Evolutionary conservation across 2,329 filamentous ascomycete genomes (phyloP), one percentile per base, ranked within the genome.

Genomic region (Blastomyces silverae): DNA sequence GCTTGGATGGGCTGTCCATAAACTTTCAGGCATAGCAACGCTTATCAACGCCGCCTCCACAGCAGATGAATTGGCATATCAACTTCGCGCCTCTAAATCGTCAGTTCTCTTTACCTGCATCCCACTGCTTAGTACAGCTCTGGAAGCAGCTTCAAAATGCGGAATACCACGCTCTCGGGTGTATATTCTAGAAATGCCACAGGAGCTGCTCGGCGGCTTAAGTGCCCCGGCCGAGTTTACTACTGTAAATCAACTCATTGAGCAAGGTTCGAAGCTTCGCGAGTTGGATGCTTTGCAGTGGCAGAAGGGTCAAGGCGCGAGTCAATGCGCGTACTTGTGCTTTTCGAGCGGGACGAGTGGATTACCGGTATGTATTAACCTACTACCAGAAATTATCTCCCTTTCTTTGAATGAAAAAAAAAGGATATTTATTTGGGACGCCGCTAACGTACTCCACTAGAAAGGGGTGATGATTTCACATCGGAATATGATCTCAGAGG

Each of bases 381-480:
- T 61, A n/a, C 55, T 56, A 17, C 17, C 31, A n/a, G 17, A n/a
- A 28, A 31, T 46, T 59, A 17, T 15, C n/a, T 34, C 11, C 25
- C n/a, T 61, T 46, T 37, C 20, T 25, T 15, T n/a, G n/a, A n/a
- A n/a, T n/a, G n/a, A 31, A 28, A 2, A 22, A 15, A 22, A 58
- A 4, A 2, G 11, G 37, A 42, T 42, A 13, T n/a, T 42, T 8
- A 17, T 39, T 48, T 52, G 3, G 65, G 65, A 25, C 59, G 37
- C 25, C 25, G 8, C 28, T 28, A 39, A 53, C 31, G 15, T 6
- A 11, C 48, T 46, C 25, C 7, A 39, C 1, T 63, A 87, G 83
- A 89, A 89, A 85, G 88, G 87, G 48, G 88, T 90, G 66, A 89
- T 89, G 85, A 87, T 91, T 63, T 89, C 87, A 3, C 89, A 91